phyloP scores from a whole-genome alignment of 805 yeast species.

The Peterozyma xylosa region DNA sequence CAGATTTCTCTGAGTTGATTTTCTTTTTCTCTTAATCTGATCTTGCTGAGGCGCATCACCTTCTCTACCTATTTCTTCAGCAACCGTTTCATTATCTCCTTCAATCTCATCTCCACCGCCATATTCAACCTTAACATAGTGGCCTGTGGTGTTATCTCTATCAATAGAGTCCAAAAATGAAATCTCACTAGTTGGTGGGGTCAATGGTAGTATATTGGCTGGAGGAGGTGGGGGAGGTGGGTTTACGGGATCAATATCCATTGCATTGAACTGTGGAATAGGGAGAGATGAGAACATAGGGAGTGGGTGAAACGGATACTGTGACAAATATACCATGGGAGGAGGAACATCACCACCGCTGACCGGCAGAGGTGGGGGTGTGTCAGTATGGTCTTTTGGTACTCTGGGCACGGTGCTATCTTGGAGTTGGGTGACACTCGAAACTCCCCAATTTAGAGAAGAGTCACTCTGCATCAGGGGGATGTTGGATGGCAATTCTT shows the following conservation, averaged over 20 bases:
- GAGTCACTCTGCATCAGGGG: too few relatives aligned
- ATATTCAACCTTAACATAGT: neutral
- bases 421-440: neutral
- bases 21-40: too few relatives aligned
- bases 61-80: neutral
- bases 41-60: too few relatives aligned
- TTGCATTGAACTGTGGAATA: neutral
- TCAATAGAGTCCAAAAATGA: neutral
- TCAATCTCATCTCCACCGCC: neutral
- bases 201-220: neutral
- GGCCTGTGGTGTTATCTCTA: neutral
- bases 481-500: too few relatives aligned
- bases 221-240: constrained; percentile 4
- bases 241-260: neutral
- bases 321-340: neutral
- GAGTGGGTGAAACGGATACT: neutral
- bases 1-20: too few relatives aligned
- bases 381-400: neutral
- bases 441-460: too few relatives aligned
- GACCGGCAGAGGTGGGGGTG: neutral
- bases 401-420: neutral
- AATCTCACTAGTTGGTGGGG: neutral
- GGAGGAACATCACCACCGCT: neutral
- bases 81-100: neutral
- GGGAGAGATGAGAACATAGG: neutral